Percentiles rank a stretch among this genome's conserved stretches.
phyloP scores from a whole-genome alignment of 1,284 basidiomycete species.

The Cystobasidiaceae sp. region DNA sequence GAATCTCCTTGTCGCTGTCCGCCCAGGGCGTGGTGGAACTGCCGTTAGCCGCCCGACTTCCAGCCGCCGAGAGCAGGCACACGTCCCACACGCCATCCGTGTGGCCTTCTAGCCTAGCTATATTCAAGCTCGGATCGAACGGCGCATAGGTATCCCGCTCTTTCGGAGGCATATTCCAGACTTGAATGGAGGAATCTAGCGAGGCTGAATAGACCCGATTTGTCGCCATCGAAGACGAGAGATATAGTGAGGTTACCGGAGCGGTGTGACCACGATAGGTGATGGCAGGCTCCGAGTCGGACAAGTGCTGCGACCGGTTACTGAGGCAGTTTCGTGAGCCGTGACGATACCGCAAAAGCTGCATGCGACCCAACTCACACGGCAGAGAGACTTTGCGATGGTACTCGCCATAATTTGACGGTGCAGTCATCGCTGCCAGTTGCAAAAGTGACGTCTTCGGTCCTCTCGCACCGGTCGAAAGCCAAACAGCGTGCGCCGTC shows the following conservation, averaged over 20 bases:
- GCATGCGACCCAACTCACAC: slow-evolving; percentile 17
- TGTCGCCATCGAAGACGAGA: slow-evolving; percentile 61
- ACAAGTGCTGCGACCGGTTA: slow-evolving; percentile 33
- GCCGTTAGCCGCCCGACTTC: background rate
- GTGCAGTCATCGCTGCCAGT: slow-evolving; percentile 92
- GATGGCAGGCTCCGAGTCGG: slow-evolving; percentile 78
- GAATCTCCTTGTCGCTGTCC: slow-evolving; percentile 61
- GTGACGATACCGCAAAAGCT: slow-evolving; percentile 10
- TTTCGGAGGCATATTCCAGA: slow-evolving; percentile 75
- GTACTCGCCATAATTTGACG: slow-evolving; percentile 87
- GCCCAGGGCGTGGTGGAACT: slow-evolving; percentile 52
- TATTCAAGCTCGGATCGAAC: slow-evolving; percentile 69
- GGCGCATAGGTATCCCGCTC: slow-evolving; percentile 74
- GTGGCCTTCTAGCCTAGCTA: slow-evolving; percentile 80
- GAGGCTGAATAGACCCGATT: slow-evolving; percentile 83
- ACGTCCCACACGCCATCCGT: slow-evolving; percentile 95
- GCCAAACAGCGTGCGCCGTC: slow-evolving; percentile 61
- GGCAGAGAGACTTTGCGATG: slow-evolving; percentile 16
- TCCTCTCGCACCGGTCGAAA: slow-evolving; percentile 31
- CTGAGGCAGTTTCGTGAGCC: slow-evolving; percentile 35
- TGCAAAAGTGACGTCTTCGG: slow-evolving; percentile 60
- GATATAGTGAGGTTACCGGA: slow-evolving; percentile 81
- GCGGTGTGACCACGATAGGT: slow-evolving; percentile 90
- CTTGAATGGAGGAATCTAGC: slow-evolving; percentile 82
- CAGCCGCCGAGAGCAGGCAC: slow-evolving; percentile 51